Evolutionary conservation across 306 rosid species (phyloP).

Genomic region (Dryas alaskensis): DNA sequence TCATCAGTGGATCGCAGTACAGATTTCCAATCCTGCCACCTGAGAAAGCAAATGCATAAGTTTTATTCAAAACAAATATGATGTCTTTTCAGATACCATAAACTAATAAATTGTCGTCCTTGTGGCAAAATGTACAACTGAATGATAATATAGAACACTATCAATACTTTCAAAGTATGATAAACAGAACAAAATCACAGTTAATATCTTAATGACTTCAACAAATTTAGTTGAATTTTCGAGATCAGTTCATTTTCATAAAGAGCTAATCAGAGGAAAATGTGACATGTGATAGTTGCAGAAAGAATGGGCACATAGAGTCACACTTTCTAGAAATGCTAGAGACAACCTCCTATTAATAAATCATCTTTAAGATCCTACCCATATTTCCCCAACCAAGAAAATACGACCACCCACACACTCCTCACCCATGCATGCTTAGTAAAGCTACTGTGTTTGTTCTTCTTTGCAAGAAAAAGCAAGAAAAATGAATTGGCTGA

Average conservation of each 20-base stretch:
- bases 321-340: no score
- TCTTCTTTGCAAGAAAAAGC: slow-evolving; percentile 1
- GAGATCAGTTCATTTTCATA: background rate
- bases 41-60: slow-evolving; percentile 25
- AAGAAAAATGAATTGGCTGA: slow-evolving; percentile 2
- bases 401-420: no score
- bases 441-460: background rate
- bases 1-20: slow-evolving; percentile 78
- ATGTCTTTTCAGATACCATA: background rate
- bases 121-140: background rate
- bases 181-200: background rate
- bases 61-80: background rate
- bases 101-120: background rate
- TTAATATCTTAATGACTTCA: background rate
- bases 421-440: background rate
- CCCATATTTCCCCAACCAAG: no score
- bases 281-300: background rate
- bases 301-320: background rate
- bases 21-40: slow-evolving; percentile 81
- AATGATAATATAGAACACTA: background rate
- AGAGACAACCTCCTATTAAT: no score
- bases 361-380: no score
- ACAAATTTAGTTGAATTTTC: background rate
- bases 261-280: background rate
- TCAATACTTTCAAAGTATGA: background rate